Evolutionary conservation across 2,329 filamentous ascomycete genomes (phyloP).

Genomic region (Amphichorda felina): DNA sequence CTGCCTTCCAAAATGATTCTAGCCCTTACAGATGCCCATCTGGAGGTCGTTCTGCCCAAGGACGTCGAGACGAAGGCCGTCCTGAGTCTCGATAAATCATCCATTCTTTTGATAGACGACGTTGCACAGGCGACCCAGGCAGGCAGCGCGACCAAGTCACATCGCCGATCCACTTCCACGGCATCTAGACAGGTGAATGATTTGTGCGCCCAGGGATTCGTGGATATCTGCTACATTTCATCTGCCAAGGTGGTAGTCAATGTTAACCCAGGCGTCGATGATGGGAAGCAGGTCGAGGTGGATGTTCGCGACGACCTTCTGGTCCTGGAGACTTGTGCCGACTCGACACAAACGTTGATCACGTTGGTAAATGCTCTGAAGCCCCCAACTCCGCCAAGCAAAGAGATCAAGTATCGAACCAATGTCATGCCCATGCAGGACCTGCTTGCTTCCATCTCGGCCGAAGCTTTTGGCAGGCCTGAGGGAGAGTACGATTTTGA

Average conservation of each 20-base stretch:
- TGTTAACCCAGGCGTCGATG: slow-evolving; percentile 39
- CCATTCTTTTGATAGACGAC: slow-evolving; percentile 74
- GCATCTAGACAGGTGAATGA: slow-evolving; percentile 40
- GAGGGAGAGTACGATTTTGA: slow-evolving; percentile 52
- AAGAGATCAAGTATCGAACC: slow-evolving; percentile 76
- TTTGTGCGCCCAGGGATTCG: slow-evolving; percentile 59
- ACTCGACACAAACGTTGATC: slow-evolving; percentile 90
- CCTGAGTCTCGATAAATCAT: slow-evolving; percentile 66
- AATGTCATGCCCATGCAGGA: slow-evolving; percentile 78
- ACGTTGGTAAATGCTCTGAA: slow-evolving; percentile 66
- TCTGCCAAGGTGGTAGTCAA: slow-evolving; percentile 60
- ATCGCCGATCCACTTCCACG: slow-evolving; percentile 16
- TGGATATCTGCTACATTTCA: slow-evolving; percentile 78
- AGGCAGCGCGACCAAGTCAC: slow-evolving; percentile 7
- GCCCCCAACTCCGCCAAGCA: slow-evolving; percentile 73
- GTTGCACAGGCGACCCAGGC: neutral
- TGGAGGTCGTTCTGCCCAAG: slow-evolving; percentile 56
- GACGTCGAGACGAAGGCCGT: slow-evolving; percentile 51
- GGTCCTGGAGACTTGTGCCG: slow-evolving; percentile 88
- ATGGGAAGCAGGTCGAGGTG: slow-evolving; percentile 59
- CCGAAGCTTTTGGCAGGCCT: slow-evolving; percentile 62
- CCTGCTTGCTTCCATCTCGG: slow-evolving; percentile 80
- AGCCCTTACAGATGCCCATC: slow-evolving; percentile 64
- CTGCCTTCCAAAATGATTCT: slow-evolving; percentile 65
- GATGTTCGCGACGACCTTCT: slow-evolving; percentile 78